A percentile compares a stretch with the other conserved stretches of the same genome.
phyloP scores from a whole-genome alignment of 371 early-diverging fungal species.

The Rhizomucor pusillus region DNA sequence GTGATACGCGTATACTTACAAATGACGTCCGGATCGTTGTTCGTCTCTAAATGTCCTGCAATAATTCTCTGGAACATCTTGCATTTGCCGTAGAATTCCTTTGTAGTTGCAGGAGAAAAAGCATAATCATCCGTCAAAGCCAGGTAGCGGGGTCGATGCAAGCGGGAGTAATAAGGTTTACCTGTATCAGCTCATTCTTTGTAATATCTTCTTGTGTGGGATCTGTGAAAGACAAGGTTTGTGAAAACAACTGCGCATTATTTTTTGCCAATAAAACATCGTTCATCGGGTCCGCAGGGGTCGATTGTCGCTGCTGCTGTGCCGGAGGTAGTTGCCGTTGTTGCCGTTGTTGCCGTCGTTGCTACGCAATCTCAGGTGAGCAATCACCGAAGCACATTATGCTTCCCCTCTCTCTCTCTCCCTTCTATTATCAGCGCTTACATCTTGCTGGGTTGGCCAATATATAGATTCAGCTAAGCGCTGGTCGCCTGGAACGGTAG shows the following conservation, averaged over 20 bases:
- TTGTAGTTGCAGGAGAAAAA: neutral
- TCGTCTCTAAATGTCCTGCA: conserved; percentile 29
- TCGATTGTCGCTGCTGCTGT: conserved; percentile 1
- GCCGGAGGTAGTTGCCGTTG: neutral
- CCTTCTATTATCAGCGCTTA: neutral
- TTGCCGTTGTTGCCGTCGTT: conserved; percentile 9
- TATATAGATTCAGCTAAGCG: neutral
- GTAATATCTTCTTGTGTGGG: conserved; percentile 49
- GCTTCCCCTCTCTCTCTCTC: conserved; percentile 1
- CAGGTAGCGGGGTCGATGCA: neutral
- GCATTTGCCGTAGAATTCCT: conserved; percentile 48
- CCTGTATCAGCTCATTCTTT: conserved; percentile 42
- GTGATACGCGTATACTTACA: conserved; percentile 22
- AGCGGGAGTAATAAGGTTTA: conserved; percentile 4
- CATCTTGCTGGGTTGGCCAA: conserved; percentile 1
- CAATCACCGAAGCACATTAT: neutral
- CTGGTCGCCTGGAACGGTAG: conserved; percentile 1
- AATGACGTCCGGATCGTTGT: conserved; percentile 38
- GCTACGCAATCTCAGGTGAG: conserved; percentile 5
- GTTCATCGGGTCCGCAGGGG: conserved; percentile 14
- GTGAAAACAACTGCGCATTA: conserved; percentile 45
- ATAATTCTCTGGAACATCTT: conserved; percentile 33
- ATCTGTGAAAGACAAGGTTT: conserved; percentile 51
- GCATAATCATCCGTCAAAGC: too few relatives aligned
- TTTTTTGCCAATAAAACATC: conserved; percentile 44